These are phyloP conservation scores for Aristolochia contorta DNA, from an alignment of 164 flowering plant species.

Conservation along the genomic window DNA sequence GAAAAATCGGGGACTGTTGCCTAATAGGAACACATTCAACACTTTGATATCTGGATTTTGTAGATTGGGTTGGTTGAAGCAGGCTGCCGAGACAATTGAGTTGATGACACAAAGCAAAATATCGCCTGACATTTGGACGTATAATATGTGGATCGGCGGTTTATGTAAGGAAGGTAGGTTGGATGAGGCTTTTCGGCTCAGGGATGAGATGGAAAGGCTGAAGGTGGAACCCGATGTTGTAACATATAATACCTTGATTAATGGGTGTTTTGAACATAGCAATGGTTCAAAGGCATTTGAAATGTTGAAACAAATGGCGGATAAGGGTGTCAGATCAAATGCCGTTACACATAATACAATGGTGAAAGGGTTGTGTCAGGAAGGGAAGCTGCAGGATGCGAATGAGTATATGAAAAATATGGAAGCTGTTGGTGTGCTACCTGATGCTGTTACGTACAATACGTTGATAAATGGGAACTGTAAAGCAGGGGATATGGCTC, in stretches of 20 bases:
- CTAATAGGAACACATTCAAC: conserved; percentile 57
- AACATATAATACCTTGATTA: conserved; percentile 73
- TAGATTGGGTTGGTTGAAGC: conserved; percentile 58
- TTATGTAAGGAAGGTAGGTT: conserved; percentile 50
- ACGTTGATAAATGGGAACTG: conserved; percentile 64
- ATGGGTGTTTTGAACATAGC: conserved; percentile 44
- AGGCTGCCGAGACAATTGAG: conserved; percentile 49
- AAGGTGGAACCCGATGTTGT: conserved; percentile 58
- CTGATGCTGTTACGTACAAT: conserved; percentile 64
- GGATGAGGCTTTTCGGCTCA: conserved; percentile 53
- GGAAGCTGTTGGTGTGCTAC: conserved; percentile 52
- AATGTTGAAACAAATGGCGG: conserved; percentile 50
- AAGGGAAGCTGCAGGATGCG: conserved; percentile 65
- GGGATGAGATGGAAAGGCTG: conserved; percentile 58
- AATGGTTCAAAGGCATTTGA: conserved; percentile 31
- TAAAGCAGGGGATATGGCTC: conserved; percentile 45
- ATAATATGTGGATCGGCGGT: conserved; percentile 65
- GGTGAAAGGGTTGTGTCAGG: conserved; percentile 59
- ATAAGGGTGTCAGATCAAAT: conserved; percentile 48
- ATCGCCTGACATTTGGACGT: conserved; percentile 69
- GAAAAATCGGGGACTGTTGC: conserved; percentile 53
- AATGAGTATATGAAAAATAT: conserved; percentile 28
- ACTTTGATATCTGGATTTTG: conserved; percentile 70
- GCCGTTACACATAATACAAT: conserved; percentile 45
- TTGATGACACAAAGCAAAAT: conserved; percentile 45